Evolutionary conservation across 805 yeast genomes (phyloP).

Genomic region (Lipomyces sp.): DNA sequence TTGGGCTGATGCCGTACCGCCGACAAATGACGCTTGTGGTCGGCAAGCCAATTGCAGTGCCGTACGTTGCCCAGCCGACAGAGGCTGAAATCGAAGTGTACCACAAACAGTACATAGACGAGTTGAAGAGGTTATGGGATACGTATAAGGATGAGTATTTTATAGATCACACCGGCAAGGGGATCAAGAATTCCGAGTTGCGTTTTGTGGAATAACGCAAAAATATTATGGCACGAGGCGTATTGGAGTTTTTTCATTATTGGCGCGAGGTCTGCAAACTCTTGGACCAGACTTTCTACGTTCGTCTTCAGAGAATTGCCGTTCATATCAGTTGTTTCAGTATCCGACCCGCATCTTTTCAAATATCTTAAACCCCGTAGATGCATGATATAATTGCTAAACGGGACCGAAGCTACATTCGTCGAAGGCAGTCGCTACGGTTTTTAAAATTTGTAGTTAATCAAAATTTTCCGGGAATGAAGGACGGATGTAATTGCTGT

Average conservation of each 20-base stretch:
- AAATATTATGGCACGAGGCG: background rate
- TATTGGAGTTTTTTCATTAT: background rate
- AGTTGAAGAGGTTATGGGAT: slow-evolving; percentile 65
- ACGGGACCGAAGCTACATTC: too few species aligned
- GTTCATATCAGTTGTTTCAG: too few species aligned
- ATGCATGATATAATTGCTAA: too few species aligned
- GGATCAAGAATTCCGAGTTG: slow-evolving; percentile 27
- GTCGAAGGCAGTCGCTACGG: too few species aligned
- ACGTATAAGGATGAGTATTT: slow-evolving; percentile 61
- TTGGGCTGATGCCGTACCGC: slow-evolving; percentile 87
- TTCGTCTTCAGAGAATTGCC: background rate
- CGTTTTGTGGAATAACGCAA: slow-evolving; percentile 32
- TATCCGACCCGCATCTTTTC: too few species aligned
- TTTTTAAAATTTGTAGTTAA: too few species aligned
- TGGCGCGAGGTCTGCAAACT: background rate
- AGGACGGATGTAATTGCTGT: background rate
- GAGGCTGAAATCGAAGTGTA: slow-evolving; percentile 64
- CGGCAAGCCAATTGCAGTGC: slow-evolving; percentile 52
- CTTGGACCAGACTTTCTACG: background rate
- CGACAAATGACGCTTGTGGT: slow-evolving; percentile 71
- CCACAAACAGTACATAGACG: slow-evolving; percentile 71
- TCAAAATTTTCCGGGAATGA: too few species aligned
- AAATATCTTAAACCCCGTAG: too few species aligned
- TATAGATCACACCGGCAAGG: slow-evolving; percentile 31
- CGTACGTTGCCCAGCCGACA: slow-evolving; percentile 53